Evolutionary conservation across 2,329 filamentous ascomycete genomes (phyloP), one percentile per base, ranked within the genome.

Genomic region (Fusarium pininemorale): DNA sequence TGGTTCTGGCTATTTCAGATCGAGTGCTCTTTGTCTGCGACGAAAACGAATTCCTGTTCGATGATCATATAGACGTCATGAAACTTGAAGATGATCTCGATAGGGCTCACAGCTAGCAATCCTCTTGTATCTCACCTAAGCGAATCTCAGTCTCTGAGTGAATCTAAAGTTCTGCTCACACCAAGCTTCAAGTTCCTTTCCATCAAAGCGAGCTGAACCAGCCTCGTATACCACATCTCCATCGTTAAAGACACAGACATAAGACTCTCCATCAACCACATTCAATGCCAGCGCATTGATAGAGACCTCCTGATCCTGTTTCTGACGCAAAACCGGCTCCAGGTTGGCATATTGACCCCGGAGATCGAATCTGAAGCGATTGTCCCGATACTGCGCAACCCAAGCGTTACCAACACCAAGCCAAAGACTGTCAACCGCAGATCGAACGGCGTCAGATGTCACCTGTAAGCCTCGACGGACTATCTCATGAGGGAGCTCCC

Each of bases 301-400:
- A 4, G 56, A 57, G 8, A 58, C 50, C 16, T 61, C 63, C 11
- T 69, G 56, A 2, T 68, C 59, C 12, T 64, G 41, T 14, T 63
- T 55, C 16, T 44, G 47, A 7, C 28, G 13, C 8, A 78, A 14
- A 9, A 26, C 28, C 38, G 30, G 16, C 30, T 65, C 44, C 24
- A 78, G 26, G 7, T 28, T 32, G 5, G 28, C 22, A 30, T 78
- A 78, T 26, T 62, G 64, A 2, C 66, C 74, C 16, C 63, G 47
- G 41, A 78, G 73, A 14, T 77, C 65, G 22, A 75, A 70, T 12
- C 59, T 59, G 38, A 70, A 72, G 41, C 35, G 60, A 12, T 55
- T 58, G 54, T 76, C 71, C 32, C 69, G 62, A n/a, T 76, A 76
- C 55, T 78, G 76, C 6, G 65, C 74, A 18, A 78, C 75, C 61